A percentile compares a stretch with the other conserved stretches of the same genome.
phyloP scores from a whole-genome alignment of 2,329 filamentous ascomycete species.

The Gnomoniopsis sp. region DNA sequence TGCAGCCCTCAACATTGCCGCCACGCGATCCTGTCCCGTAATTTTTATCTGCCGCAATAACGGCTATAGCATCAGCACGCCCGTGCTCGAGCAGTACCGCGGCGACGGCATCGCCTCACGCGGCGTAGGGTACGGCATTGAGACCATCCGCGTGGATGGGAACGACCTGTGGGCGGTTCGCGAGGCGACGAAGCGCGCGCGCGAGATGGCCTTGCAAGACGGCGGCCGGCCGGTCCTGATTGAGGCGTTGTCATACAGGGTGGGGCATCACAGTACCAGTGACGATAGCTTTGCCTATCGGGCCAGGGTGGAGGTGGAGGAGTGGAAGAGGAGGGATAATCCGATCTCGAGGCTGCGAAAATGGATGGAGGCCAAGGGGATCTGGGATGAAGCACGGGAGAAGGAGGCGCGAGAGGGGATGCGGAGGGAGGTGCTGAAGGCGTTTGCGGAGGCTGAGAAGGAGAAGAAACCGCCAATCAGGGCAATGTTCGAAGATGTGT shows the following conservation, averaged over 20 bases:
- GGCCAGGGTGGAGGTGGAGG: conserved; percentile 84
- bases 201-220: conserved; percentile 72
- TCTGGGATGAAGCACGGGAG: conserved; percentile 86
- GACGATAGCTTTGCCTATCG: conserved; percentile 98
- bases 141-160: conserved; percentile 76
- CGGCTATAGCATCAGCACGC: conserved; percentile 76
- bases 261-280: conserved; percentile 90
- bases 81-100: conserved; percentile 76
- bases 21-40: conserved; percentile 70
- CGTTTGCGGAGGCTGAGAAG: conserved; percentile 79
- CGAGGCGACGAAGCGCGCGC: conserved; percentile 66
- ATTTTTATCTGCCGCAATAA: conserved; percentile 83
- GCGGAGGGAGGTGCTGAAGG: conserved; percentile 65
- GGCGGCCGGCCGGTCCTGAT: conserved; percentile 83
- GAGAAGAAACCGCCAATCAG: conserved; percentile 73
- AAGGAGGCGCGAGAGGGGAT: conserved; percentile 41
- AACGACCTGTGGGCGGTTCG: conserved; percentile 79
- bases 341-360: conserved; percentile 35
- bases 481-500: conserved; percentile 81
- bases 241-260: conserved; percentile 97
- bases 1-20: conserved; percentile 76
- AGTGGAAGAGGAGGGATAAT: conserved; percentile 62
- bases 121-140: conserved; percentile 78
- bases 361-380: conserved; percentile 78
- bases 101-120: conserved; percentile 78